Percentiles rank a stretch among this genome's conserved stretches.
These are phyloP conservation scores for Pichia eremophila DNA, from an alignment of 805 yeast genomes.

Conservation along the genomic window DNA sequence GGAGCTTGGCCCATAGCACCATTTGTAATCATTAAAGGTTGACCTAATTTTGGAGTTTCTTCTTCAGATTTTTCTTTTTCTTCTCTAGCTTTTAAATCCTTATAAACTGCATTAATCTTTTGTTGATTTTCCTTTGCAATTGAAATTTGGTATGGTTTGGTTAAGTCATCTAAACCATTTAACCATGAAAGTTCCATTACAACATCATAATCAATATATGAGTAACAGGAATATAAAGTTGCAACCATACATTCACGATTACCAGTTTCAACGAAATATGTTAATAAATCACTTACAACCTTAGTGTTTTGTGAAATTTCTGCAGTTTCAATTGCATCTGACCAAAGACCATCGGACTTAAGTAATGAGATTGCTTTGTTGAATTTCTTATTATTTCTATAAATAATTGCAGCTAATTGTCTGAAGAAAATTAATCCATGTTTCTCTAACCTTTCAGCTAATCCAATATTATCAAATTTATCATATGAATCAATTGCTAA, in stretches of 20 bases:
- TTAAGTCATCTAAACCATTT: slow-evolving; percentile 70
- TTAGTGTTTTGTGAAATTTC: slow-evolving; percentile 68
- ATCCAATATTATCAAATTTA: slow-evolving; percentile 83
- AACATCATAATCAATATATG: slow-evolving; percentile 67
- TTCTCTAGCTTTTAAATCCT: slow-evolving; percentile 63
- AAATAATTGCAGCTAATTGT: slow-evolving; percentile 89
- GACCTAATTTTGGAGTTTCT: slow-evolving; percentile 44
- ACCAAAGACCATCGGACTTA: slow-evolving; percentile 90
- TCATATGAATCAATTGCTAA: slow-evolving; percentile 83
- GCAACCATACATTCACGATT: slow-evolving; percentile 94
- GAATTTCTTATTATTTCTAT: slow-evolving; percentile 92
- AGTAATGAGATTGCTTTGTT: slow-evolving; percentile 77
- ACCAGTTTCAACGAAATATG: slow-evolving; percentile 93
- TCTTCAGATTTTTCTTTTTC: slow-evolving; percentile 43
- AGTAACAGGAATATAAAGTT: slow-evolving; percentile 77
- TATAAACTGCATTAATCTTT: slow-evolving; percentile 52
- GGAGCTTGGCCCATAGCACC: slow-evolving; percentile 34
- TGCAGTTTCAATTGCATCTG: slow-evolving; percentile 89
- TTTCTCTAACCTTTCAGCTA: slow-evolving; percentile 88
- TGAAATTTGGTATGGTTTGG: slow-evolving; percentile 87
- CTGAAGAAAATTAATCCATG: slow-evolving; percentile 89
- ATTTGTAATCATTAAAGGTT: slow-evolving; percentile 75
- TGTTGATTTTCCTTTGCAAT: slow-evolving; percentile 71
- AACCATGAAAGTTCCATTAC: slow-evolving; percentile 90
- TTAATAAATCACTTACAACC: slow-evolving; percentile 79